Evolutionary conservation across 2,329 filamentous ascomycete genomes (phyloP).

Genomic region (Alternaria tenuissima): DNA sequence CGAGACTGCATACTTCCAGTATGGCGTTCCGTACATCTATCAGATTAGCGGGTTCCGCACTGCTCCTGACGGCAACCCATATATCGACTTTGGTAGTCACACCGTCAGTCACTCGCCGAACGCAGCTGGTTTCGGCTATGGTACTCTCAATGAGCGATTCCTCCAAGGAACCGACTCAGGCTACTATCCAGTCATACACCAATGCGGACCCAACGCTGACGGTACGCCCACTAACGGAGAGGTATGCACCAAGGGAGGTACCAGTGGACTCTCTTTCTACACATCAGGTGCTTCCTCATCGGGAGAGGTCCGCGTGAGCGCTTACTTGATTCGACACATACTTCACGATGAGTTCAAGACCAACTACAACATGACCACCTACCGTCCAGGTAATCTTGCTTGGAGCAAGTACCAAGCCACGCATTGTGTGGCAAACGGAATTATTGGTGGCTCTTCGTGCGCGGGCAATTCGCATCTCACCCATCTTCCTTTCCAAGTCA

Average conservation of each 20-base stretch:
- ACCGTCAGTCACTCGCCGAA: conserved; percentile 19
- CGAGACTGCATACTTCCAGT: conserved; percentile 17
- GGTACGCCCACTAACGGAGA: conserved; percentile 2
- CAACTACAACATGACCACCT: conserved; percentile 14
- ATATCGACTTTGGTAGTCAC: conserved; percentile 16
- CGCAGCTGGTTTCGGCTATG: conserved; percentile 8
- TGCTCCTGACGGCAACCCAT: conserved; percentile 13
- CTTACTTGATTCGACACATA: conserved; percentile 12
- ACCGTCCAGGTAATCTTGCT: conserved; percentile 15
- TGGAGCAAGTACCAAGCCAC: conserved; percentile 17
- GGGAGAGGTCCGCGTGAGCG: conserved; percentile 14
- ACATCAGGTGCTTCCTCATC: conserved; percentile 11
- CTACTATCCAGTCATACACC: conserved; percentile 10
- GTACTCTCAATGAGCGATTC: conserved; percentile 9
- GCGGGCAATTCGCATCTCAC: conserved; percentile 15
- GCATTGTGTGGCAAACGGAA: conserved; percentile 13
- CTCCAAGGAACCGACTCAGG: conserved; percentile 5
- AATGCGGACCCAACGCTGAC: conserved; percentile 12
- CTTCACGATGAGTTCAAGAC: conserved; percentile 13
- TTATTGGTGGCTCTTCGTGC: conserved; percentile 16
- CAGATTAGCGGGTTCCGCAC: conserved; percentile 14
- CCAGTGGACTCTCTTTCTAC: conserved; percentile 15
- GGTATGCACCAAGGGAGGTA: conserved; percentile 10
- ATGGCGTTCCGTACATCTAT: conserved; percentile 16
- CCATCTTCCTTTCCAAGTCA: conserved; percentile 16